Base-by-base conservation (phyloP, 2,329 filamentous ascomycete genomes). In the Talaromyces piceae region DNA sequence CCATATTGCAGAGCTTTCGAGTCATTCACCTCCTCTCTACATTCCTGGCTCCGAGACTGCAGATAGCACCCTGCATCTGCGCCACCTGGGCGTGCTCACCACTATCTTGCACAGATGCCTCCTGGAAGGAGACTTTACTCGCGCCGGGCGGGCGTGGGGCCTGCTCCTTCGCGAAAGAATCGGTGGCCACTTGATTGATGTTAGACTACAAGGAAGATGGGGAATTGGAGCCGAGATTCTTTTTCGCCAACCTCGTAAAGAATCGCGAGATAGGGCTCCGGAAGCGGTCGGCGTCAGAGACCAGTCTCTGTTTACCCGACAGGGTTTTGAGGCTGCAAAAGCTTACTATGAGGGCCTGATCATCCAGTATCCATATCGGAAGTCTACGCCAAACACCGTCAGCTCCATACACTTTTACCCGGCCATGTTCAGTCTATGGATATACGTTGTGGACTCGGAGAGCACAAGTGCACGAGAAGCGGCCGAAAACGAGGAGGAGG, bases 201-300 rank as follows among this genome's bases (percentile, higher is more conserved):
- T 91, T 45, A 80, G 89, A 33, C 74, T 74, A 18, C 77, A 84
- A 60, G 79, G 81, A 30, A 78, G 86, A 57, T 96, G 91, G 91
- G 84, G 84, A 12, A 78, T 95, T 41, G 90, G 88, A 0, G 88
- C 88, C 2, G 91, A 95, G 69, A 80, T 96, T 18, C 70, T 95
- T 51, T 82, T 95, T 70, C 80, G 86, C 13, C 49, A 54, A 16
- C 22, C 11, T 26, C 22, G n/a, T 31, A 28, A 11, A 12, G 46
- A 48, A 20, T 25, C 27, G n/a, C 31, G 16, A 48, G 23, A 18
- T 12, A 47, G 25, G 8, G 18, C 47, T 8, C 18, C 45, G 8
- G 33, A 46, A 20, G 28, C 20, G 1, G 9, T 33, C 2, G 27
- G 30, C 11, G 43, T 27, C 23, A 55, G 57, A 39, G 51, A 44